Conservation (phyloP, 2,329 filamentous ascomycete species). For the Orbilia oligospora region DNA sequence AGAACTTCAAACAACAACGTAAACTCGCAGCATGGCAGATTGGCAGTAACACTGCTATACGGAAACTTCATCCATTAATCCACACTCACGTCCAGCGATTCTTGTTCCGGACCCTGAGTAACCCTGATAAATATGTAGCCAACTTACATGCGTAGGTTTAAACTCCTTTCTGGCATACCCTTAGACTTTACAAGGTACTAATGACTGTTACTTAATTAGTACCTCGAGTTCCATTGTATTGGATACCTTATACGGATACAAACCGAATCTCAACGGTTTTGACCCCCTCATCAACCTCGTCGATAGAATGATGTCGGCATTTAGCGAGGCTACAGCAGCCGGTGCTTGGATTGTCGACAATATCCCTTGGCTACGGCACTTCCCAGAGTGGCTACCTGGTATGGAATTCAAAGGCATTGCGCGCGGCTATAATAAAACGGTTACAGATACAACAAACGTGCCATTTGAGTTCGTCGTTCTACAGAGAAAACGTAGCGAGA, state of each 20-base stretch:
- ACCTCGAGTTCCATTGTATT: slow-evolving; percentile 68
- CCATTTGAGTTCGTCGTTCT: slow-evolving; percentile 30
- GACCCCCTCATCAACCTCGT: slow-evolving; percentile 70
- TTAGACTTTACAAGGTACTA: slow-evolving; percentile 30
- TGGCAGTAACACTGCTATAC: slow-evolving; percentile 67
- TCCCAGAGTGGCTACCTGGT: slow-evolving; percentile 70
- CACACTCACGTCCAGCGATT: slow-evolving; percentile 69
- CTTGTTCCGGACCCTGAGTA: slow-evolving; percentile 68
- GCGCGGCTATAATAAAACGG: slow-evolving; percentile 65
- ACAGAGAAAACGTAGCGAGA: slow-evolving; percentile 28
- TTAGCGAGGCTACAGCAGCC: slow-evolving; percentile 67
- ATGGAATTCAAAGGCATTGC: slow-evolving; percentile 69
- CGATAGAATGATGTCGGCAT: slow-evolving; percentile 67
- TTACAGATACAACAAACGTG: slow-evolving; percentile 41
- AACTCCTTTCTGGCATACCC: slow-evolving; percentile 13
- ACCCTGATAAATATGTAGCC: slow-evolving; percentile 66
- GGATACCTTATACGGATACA: slow-evolving; percentile 70
- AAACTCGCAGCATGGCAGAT: slow-evolving; percentile 69
- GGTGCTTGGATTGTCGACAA: slow-evolving; percentile 70
- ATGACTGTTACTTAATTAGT: slow-evolving; percentile 60
- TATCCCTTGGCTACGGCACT: slow-evolving; percentile 67
- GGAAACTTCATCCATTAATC: slow-evolving; percentile 68
- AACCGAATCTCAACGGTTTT: slow-evolving; percentile 65
- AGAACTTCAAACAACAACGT: slow-evolving; percentile 68
- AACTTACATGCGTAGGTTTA: slow-evolving; percentile 68